These are phyloP conservation scores for Plenodomus tracheiphilus DNA, from an alignment of 2,329 filamentous ascomycete genomes.

Conservation along the genomic window DNA sequence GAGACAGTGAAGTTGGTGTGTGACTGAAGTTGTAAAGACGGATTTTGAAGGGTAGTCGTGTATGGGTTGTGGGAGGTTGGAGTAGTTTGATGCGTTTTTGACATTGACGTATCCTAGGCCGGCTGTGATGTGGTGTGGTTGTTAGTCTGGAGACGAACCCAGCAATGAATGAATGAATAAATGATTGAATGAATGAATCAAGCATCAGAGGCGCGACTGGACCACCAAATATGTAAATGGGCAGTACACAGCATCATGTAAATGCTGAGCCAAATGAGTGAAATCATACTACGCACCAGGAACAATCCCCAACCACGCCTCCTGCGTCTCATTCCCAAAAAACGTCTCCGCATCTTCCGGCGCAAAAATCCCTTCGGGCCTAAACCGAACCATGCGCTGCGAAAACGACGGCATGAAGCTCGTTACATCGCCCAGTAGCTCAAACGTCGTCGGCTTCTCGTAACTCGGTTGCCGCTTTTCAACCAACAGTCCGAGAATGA, in stretches of 20 bases:
- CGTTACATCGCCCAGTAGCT: slow-evolving; percentile 35
- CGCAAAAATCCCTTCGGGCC: slow-evolving; percentile 27
- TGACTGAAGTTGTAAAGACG: slow-evolving; percentile 39
- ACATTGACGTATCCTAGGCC: slow-evolving; percentile 38
- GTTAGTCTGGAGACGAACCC: too few relatives aligned
- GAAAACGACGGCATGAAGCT: slow-evolving; percentile 41
- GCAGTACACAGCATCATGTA: too few relatives aligned
- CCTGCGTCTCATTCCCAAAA: slow-evolving; percentile 33
- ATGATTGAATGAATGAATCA: too few relatives aligned
- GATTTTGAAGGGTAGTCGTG: slow-evolving; percentile 36
- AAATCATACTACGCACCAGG: slow-evolving; percentile 20
- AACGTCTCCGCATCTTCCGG: slow-evolving; percentile 36
- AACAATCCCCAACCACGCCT: slow-evolving; percentile 38
- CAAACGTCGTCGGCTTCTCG: slow-evolving; percentile 17
- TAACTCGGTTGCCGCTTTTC: slow-evolving; percentile 30
- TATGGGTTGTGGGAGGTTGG: slow-evolving; percentile 35
- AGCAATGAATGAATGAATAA: too few relatives aligned
- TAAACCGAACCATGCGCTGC: slow-evolving; percentile 35
- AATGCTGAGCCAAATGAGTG: too few relatives aligned
- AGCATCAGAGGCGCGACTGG: too few relatives aligned
- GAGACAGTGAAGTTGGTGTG: slow-evolving; percentile 41
- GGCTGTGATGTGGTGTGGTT: not conserved
- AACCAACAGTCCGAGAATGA: slow-evolving; percentile 32
- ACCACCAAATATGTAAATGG: too few relatives aligned
- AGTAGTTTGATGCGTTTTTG: slow-evolving; percentile 21